Base-by-base conservation (phyloP, 257 asterid species). In the Solanum etuberosum region DNA sequence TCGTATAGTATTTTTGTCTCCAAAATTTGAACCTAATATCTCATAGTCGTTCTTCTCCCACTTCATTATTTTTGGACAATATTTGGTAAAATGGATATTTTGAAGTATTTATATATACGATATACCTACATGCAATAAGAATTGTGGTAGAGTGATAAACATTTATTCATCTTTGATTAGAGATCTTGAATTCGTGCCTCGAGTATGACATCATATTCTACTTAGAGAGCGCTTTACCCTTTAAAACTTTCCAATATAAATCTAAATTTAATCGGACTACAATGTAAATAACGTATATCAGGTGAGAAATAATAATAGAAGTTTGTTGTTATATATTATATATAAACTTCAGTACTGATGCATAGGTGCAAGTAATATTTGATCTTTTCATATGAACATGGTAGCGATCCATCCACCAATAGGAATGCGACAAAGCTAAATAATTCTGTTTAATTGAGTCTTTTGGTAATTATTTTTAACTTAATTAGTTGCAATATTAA, bases 161-260 rank as follows among this genome's bases (percentile, higher is more conserved):
- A 29, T 3, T 14, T 2, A 15, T 29, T 67, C 0, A 27, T 65
- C 4, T 11, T 27, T 65, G 1, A 61, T n/a, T 23, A 21, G 1
- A 59, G 4, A 27, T 65, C 0, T 65, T 3, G 9, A 0, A 12
- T 65, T 25, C 1, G 4, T 11, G 29, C 4, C 4, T 25, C 6
- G 6, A 67, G 1, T 27, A 67, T 27, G 5, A 67, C 13, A 3
- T 67, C 32, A 1, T 65, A 12, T 13, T 25, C 3, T 65, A 65
- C 35, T 65, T 65, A 25, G 3, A 13, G 5, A 67, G 23, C 2
- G 0, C 3, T 67, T 67, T 13, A 27, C 0, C 10, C 4, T 21
- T 8, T 27, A 3, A 14, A 14, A 27, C 11, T 67, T 27, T 14
- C 0, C 11, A 1, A 27, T 1, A 3, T 6, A 27, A 15, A 29